Percentiles rank a stretch among this genome's conserved stretches.
These are phyloP conservation scores for Paspalum notatum DNA, from an alignment of 176 grass and related monocot genomes.

Conservation along the genomic window DNA sequence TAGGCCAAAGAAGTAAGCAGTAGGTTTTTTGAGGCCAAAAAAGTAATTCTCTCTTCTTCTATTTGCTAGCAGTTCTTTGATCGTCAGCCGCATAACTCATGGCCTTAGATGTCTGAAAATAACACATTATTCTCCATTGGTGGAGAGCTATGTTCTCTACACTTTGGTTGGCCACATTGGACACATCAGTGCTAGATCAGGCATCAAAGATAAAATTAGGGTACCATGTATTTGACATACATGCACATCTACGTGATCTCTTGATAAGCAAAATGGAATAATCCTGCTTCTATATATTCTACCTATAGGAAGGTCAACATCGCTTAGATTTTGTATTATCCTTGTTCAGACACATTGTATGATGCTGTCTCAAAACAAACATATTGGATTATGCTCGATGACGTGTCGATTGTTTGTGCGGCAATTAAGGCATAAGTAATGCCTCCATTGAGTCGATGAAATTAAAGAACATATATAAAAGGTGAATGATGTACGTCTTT, in stretches of 20 bases:
- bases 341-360: slow-evolving; percentile 15
- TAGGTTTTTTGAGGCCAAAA: no score
- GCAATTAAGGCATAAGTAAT: slow-evolving; percentile 14
- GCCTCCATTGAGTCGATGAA: slow-evolving; percentile 9
- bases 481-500: slow-evolving; percentile 25
- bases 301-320: slow-evolving; percentile 2
- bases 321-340: slow-evolving; percentile 43
- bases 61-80: slow-evolving; percentile 3
- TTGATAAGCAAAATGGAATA: slow-evolving; percentile 36
- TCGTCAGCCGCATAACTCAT: not conserved
- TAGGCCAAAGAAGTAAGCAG: no score
- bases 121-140: slow-evolving; percentile 13
- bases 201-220: not conserved
- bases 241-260: not conserved
- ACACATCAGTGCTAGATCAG: slow-evolving; percentile 12
- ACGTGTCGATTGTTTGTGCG: slow-evolving; percentile 30
- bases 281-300: not conserved
- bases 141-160: not conserved
- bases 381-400: slow-evolving; percentile 18
- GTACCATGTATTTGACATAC: not conserved
- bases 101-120: not conserved
- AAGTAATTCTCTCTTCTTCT: not conserved
- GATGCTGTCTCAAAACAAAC: slow-evolving; percentile 32
- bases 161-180: slow-evolving; percentile 8
- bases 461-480: slow-evolving; percentile 19